A percentile compares a stretch with the other conserved stretches of the same genome.
Evolutionary conservation across 176 grass and related monocot species (phyloP).

Genomic region (Aegilops longissima): DNA sequence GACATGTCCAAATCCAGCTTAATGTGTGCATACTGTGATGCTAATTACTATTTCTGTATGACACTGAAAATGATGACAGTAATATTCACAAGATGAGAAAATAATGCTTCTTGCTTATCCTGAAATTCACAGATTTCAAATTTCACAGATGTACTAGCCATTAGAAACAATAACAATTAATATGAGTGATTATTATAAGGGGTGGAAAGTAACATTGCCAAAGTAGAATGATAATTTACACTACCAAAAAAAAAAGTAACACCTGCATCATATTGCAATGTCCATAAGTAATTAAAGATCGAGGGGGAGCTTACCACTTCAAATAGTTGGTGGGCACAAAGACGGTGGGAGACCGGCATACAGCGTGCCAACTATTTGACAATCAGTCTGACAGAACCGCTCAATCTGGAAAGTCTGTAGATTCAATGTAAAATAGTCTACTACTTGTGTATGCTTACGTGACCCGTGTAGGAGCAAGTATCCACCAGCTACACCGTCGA

Average conservation of each 20-base stretch:
- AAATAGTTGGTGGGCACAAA: neutral
- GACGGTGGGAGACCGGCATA: neutral
- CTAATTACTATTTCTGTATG: neutral
- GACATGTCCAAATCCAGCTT: neutral
- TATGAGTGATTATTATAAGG: too few relatives aligned
- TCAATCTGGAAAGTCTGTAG: too few relatives aligned
- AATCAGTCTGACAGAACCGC: neutral
- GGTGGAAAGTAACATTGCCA: too few relatives aligned
- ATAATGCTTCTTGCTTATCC: neutral
- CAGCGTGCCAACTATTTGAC: neutral
- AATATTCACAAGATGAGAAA: neutral
- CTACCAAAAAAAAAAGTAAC: neutral
- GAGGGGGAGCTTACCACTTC: neutral
- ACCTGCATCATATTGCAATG: neutral
- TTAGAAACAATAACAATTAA: neutral
- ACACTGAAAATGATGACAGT: neutral
- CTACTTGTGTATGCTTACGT: neutral
- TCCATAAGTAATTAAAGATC: neutral
- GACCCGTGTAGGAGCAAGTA: neutral
- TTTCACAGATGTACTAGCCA: neutral
- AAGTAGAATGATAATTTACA: neutral
- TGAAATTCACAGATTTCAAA: neutral
- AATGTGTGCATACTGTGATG: neutral
- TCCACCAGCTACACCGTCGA: neutral
- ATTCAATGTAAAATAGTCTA: too few relatives aligned